phyloP scores from a whole-genome alignment of 306 rosid species.

The Myrica gale region DNA sequence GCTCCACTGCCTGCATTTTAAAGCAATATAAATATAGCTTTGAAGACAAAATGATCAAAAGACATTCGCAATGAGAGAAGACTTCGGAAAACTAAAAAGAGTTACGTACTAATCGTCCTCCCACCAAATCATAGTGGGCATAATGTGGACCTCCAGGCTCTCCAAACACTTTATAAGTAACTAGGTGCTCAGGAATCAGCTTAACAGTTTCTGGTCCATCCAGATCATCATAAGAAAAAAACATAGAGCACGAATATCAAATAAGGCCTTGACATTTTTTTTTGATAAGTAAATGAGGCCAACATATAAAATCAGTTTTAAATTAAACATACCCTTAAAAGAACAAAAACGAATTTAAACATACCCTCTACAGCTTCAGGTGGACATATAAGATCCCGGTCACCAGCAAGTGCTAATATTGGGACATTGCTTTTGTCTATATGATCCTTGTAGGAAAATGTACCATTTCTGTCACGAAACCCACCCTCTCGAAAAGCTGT shows the following conservation, averaged over 20 bases:
- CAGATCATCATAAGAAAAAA: slow-evolving; percentile 22
- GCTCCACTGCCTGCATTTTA: slow-evolving; percentile 73
- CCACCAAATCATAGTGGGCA: slow-evolving; percentile 98
- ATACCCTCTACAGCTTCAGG: slow-evolving; percentile 97
- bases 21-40: slow-evolving; percentile 32
- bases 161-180: slow-evolving; percentile 72
- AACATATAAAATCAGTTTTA: slow-evolving; percentile 18
- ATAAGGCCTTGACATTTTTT: too few relatives aligned
- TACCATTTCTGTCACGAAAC: slow-evolving; percentile 61
- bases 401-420: slow-evolving; percentile 90
- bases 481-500: slow-evolving; percentile 93
- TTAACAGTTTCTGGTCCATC: slow-evolving; percentile 66
- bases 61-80: neutral
- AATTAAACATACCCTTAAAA: slow-evolving; percentile 47
- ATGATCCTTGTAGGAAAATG: slow-evolving; percentile 74
- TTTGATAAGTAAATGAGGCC: too few relatives aligned
- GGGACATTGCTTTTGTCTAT: slow-evolving; percentile 65
- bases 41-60: slow-evolving; percentile 10
- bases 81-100: neutral
- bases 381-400: slow-evolving; percentile 88
- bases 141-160: slow-evolving; percentile 84
- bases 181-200: slow-evolving; percentile 77
- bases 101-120: slow-evolving; percentile 77
- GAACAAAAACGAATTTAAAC: neutral
- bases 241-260: slow-evolving; percentile 19